Percentiles rank a stretch among this genome's conserved stretches.
These are phyloP conservation scores for Annulohypoxylon stygium DNA, from an alignment of 495 filamentous ascomycete species.

Conservation along the genomic window DNA sequence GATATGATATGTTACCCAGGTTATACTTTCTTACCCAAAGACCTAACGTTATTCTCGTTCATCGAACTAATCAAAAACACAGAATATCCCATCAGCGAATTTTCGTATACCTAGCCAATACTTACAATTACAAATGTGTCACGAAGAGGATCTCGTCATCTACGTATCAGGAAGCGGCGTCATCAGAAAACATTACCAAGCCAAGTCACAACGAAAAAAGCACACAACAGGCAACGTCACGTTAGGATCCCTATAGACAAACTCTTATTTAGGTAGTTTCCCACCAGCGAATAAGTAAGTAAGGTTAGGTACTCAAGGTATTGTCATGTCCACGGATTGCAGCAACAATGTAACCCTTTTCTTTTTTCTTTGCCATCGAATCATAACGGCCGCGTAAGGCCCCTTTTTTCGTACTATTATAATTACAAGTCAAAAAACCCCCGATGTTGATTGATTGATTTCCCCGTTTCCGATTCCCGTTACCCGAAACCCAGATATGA, in stretches of 20 bases:
- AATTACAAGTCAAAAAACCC: slow-evolving; percentile 23
- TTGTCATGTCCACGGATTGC: not conserved
- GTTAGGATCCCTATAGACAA: not conserved
- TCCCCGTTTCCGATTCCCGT: not conserved
- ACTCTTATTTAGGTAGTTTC: not conserved
- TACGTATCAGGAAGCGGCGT: not conserved
- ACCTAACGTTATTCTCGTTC: not conserved
- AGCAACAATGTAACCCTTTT: not conserved
- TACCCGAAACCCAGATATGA: not conserved
- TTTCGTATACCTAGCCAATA: not conserved
- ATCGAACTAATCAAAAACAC: not conserved
- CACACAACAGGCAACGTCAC: not conserved
- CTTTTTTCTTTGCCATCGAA: not conserved
- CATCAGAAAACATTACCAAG: not conserved
- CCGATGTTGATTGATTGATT: not conserved
- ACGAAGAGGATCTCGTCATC: not conserved
- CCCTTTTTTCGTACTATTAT: slow-evolving; percentile 20
- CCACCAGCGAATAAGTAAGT: not conserved
- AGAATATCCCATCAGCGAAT: not conserved
- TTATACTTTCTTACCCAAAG: not conserved
- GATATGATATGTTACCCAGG: too few relatives aligned
- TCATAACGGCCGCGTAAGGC: slow-evolving; percentile 3
- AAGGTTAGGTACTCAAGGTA: not conserved
- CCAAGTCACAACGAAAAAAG: not conserved
- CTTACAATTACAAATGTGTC: not conserved